Conservation (phyloP, 2,329 filamentous ascomycete genomes). For the Tothia fuscella region DNA sequence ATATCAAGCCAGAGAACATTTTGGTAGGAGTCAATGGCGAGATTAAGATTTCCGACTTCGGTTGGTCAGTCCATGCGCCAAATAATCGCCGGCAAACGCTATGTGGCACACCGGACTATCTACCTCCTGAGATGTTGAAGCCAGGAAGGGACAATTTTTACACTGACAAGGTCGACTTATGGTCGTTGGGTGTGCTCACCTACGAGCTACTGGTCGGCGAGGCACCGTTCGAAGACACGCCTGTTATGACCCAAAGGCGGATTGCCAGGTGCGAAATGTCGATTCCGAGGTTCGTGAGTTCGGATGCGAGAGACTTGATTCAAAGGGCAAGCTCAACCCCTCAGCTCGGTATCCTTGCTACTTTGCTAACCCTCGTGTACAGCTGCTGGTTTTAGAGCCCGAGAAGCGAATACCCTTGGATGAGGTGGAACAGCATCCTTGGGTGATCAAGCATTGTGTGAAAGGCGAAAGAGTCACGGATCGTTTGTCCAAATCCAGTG, state of each 20-base stretch:
- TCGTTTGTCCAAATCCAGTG: too few species aligned
- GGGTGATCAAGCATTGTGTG: conserved; percentile 92
- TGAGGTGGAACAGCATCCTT: conserved; percentile 79
- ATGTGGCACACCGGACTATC: conserved; percentile 94
- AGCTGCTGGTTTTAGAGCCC: conserved; percentile 73
- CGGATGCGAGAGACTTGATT: conserved; percentile 84
- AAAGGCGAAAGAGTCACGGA: conserved; percentile 23
- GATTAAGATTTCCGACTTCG: conserved; percentile 97
- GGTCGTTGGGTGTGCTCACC: conserved; percentile 87
- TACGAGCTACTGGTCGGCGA: conserved; percentile 96
- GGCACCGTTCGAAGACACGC: conserved; percentile 92
- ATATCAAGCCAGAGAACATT: conserved; percentile 98
- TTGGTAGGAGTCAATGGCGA: conserved; percentile 92
- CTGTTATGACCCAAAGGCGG: conserved; percentile 83
- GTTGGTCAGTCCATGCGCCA: conserved; percentile 95
- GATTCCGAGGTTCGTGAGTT: conserved; percentile 78
- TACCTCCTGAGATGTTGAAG: conserved; percentile 95
- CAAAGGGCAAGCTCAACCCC: conserved; percentile 56
- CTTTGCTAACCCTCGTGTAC: conserved; percentile 11
- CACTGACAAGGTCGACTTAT: conserved; percentile 89
- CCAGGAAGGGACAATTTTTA: conserved; percentile 79
- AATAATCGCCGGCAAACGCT: conserved; percentile 90
- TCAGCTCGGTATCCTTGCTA: background rate
- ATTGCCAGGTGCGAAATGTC: conserved; percentile 88
- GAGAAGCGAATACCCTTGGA: conserved; percentile 87